These are phyloP conservation scores for Neonectria hederae DNA, from an alignment of 2,329 filamentous ascomycete genomes.

Conservation along the genomic window DNA sequence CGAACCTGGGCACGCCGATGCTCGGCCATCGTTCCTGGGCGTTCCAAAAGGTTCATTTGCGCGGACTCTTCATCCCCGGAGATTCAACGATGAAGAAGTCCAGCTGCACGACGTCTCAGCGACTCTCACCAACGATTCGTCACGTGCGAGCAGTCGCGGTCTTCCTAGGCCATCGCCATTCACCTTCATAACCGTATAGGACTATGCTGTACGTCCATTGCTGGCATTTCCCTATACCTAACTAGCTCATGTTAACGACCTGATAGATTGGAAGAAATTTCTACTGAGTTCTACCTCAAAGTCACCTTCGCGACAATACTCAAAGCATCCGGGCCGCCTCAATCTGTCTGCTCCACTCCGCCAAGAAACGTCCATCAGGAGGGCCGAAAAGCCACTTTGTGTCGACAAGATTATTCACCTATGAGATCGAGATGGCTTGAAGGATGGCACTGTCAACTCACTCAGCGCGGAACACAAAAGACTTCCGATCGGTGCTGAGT, in stretches of 20 bases:
- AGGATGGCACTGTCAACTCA: conserved; percentile 67
- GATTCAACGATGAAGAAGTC: not conserved
- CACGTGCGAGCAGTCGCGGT: not conserved
- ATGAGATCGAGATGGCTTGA: conserved; percentile 70
- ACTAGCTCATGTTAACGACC: not conserved
- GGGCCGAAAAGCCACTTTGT: conserved; percentile 71
- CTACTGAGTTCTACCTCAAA: conserved; percentile 72
- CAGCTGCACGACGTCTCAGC: not conserved
- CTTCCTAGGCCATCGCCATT: not conserved
- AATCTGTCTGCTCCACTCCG: conserved; percentile 72
- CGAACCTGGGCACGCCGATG: not conserved
- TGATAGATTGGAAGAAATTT: not conserved
- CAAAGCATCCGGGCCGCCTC: conserved; percentile 72
- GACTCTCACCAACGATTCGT: not conserved
- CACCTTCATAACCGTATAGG: not conserved
- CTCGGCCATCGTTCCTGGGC: not conserved
- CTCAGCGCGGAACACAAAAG: conserved; percentile 67
- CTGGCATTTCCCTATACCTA: too few species aligned
- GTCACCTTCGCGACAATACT: conserved; percentile 70
- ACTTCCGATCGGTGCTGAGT: conserved; percentile 63
- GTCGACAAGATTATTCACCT: conserved; percentile 72
- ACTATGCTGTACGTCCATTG: not conserved
- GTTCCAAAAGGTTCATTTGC: not conserved
- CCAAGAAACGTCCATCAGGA: conserved; percentile 63
- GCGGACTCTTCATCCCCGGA: not conserved